Percentiles rank a stretch among this genome's conserved stretches.
These are phyloP conservation scores for Penicillium bialowiezense DNA, from an alignment of 495 filamentous ascomycete species.

Conservation along the genomic window DNA sequence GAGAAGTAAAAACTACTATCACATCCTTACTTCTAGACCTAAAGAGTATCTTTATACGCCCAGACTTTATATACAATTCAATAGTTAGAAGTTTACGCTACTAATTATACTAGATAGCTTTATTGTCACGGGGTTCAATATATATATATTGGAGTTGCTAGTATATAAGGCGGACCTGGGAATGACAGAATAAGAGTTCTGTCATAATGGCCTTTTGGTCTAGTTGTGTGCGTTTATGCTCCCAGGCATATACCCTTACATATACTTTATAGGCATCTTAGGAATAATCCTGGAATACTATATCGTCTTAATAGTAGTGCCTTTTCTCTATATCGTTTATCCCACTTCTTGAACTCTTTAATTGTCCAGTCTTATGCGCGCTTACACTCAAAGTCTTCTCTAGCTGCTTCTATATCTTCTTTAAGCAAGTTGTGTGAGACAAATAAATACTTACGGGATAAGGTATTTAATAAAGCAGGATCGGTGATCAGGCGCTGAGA, in stretches of 20 bases:
- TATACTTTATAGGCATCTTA: slow-evolving; percentile 88
- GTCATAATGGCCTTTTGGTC: no score
- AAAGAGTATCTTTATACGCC: slow-evolving; percentile 76
- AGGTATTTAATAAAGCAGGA: slow-evolving; percentile 63
- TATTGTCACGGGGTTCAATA: slow-evolving; percentile 68
- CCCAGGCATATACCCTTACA: no score
- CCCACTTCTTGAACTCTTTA: slow-evolving; percentile 92
- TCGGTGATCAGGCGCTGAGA: slow-evolving; percentile 79
- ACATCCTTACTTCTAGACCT: slow-evolving; percentile 65
- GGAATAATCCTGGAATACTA: slow-evolving; percentile 86
- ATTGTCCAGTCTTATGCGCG: slow-evolving; percentile 98
- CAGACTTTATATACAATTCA: slow-evolving; percentile 89
- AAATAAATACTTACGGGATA: slow-evolving; percentile 77
- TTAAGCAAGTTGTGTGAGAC: slow-evolving; percentile 92
- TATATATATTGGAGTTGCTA: no score
- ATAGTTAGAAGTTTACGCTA: slow-evolving; percentile 75
- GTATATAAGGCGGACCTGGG: no score
- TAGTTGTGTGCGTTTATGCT: no score
- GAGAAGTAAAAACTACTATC: slow-evolving; percentile 87
- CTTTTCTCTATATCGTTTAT: slow-evolving; percentile 85
- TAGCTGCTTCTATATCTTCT: slow-evolving; percentile 77
- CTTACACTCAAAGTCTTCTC: slow-evolving; percentile 95
- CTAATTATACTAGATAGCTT: slow-evolving; percentile 74
- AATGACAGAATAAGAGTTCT: no score
- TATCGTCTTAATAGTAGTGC: slow-evolving; percentile 73